Evolutionary conservation across 2,329 filamentous ascomycete genomes (phyloP).

Genomic region (Colletotrichum salicis): DNA sequence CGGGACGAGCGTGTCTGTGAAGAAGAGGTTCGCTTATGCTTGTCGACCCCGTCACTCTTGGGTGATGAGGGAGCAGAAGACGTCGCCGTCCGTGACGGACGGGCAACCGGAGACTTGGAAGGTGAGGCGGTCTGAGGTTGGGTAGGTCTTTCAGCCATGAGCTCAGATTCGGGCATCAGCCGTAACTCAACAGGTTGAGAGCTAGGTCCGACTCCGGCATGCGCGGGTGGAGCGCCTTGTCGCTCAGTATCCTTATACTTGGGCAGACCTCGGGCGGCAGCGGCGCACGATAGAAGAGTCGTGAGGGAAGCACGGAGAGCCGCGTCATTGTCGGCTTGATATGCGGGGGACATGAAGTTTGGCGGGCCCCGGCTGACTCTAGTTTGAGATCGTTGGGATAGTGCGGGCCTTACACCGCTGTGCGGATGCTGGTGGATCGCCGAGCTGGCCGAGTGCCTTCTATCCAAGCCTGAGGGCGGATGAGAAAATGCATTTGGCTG

Average conservation of each 20-base stretch:
- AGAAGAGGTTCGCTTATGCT: conserved; percentile 59
- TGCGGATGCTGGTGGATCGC: conserved; percentile 60
- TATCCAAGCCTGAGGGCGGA: conserved; percentile 68
- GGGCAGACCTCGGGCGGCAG: conserved; percentile 83
- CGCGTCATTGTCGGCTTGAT: conserved; percentile 91
- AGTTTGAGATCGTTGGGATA: conserved; percentile 59
- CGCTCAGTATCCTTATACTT: conserved; percentile 66
- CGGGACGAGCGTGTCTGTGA: conserved; percentile 49
- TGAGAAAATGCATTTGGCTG: conserved; percentile 95
- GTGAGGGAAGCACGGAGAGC: conserved; percentile 93
- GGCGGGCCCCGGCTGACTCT: conserved; percentile 57
- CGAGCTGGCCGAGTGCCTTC: conserved; percentile 61
- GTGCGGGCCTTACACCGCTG: conserved; percentile 61
- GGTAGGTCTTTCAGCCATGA: conserved; percentile 53
- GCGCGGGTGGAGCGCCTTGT: conserved; percentile 42
- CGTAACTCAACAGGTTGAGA: conserved; percentile 68
- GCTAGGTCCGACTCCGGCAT: conserved; percentile 55
- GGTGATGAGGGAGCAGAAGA: conserved; percentile 36
- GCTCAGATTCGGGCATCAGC: conserved; percentile 69
- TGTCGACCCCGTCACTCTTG: conserved; percentile 48
- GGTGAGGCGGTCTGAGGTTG: conserved; percentile 35
- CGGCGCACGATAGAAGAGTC: conserved; percentile 92
- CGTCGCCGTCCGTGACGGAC: conserved; percentile 39
- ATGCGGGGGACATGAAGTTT: conserved; percentile 77
- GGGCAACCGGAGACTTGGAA: conserved; percentile 42